phyloP scores from a whole-genome alignment of 176 grass and related monocot genomes.

The Phyllostachys edulis region DNA sequence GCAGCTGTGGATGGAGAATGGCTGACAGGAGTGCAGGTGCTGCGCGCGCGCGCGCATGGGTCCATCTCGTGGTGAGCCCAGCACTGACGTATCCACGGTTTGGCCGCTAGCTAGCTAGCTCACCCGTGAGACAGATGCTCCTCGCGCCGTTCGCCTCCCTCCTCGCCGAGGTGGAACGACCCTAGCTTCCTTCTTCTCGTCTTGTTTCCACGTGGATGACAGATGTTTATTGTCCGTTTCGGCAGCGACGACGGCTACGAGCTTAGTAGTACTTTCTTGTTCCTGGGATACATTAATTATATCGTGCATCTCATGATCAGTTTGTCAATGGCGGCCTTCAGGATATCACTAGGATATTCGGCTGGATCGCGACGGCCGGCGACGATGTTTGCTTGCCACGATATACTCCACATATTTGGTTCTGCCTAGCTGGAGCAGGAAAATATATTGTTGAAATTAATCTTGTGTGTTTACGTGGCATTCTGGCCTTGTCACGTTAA shows the following conservation, averaged over 20 bases:
- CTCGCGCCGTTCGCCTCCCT: too few species aligned
- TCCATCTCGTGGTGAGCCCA: conserved; percentile 40
- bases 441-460: too few species aligned
- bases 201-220: too few species aligned
- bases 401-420: too few species aligned
- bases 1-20: background rate
- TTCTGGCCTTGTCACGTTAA: too few species aligned
- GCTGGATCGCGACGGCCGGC: background rate
- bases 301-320: too few species aligned
- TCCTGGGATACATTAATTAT: too few species aligned
- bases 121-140: background rate
- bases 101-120: background rate
- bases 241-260: background rate
- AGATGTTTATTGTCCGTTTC: background rate
- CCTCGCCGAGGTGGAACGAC: too few species aligned
- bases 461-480: too few species aligned
- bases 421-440: too few species aligned
- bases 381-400: background rate
- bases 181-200: background rate
- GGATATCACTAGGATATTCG: background rate
- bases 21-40: too few species aligned
- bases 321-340: background rate
- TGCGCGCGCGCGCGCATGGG: background rate
- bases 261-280: background rate
- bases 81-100: conserved; percentile 41